Percentiles rank a stretch among this genome's conserved stretches.
phyloP scores from a whole-genome alignment of 129 eudicot genomes.

The Silybum marianum region DNA sequence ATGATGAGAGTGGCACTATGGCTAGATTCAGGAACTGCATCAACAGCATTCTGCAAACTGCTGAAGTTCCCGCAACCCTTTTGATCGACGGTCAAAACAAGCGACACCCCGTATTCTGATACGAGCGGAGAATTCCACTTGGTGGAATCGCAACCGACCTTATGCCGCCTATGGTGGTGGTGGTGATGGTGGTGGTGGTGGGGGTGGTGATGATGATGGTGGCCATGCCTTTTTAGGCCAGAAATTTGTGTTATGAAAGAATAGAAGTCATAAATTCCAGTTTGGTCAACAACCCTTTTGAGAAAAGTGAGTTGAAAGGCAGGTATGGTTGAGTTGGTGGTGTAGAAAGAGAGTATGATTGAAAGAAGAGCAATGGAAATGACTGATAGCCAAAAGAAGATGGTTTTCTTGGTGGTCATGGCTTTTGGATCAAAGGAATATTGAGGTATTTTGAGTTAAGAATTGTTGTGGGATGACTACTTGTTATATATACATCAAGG shows the following conservation, averaged over 20 bases:
- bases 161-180: conserved; percentile 26
- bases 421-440: conserved; percentile 20
- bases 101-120: conserved; percentile 47
- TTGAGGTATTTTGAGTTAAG: conserved; percentile 24
- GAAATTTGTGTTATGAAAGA: conserved; percentile 15
- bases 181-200: conserved; percentile 40
- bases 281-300: conserved; percentile 27
- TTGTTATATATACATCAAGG: conserved; percentile 21
- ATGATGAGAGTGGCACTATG: conserved; percentile 54
- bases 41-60: conserved; percentile 80
- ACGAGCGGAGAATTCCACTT: conserved; percentile 62
- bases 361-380: conserved; percentile 57
- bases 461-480: conserved; percentile 6
- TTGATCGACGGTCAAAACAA: conserved; percentile 57
- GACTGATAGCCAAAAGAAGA: conserved; percentile 57
- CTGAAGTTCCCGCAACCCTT: conserved; percentile 82
- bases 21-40: conserved; percentile 73
- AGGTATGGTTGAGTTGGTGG: conserved; percentile 23
- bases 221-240: not conserved
- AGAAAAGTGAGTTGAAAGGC: conserved; percentile 28
- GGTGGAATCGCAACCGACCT: conserved; percentile 37
- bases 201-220: conserved; percentile 12
- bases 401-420: conserved; percentile 49
- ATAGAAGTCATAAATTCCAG: conserved; percentile 34
- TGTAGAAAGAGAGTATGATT: conserved; percentile 36